Percentiles rank a stretch among this genome's conserved stretches.
Evolutionary conservation across 2,329 filamentous ascomycete species (phyloP).

Genomic region (Plectosphaerella cucumerina): DNA sequence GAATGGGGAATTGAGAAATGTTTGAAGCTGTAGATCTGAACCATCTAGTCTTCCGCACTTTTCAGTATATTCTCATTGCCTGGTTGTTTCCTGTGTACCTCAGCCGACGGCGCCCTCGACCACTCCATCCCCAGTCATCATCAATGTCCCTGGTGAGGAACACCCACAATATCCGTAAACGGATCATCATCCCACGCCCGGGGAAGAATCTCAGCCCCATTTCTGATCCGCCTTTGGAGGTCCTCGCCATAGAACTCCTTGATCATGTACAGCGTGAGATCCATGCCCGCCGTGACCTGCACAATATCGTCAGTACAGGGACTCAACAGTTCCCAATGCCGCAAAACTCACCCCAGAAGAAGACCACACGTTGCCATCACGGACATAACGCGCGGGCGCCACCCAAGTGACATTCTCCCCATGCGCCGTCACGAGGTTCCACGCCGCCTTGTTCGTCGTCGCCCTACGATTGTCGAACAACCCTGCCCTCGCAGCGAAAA

Average conservation of each 20-base stretch:
- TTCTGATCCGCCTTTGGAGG: slow-evolving; percentile 37
- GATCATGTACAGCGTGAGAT: slow-evolving; percentile 32
- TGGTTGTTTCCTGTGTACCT: too few species aligned
- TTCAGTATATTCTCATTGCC: too few species aligned
- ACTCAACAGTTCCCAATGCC: slow-evolving; percentile 8
- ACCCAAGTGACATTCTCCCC: slow-evolving; percentile 56
- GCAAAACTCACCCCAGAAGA: slow-evolving; percentile 47
- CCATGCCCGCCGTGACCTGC: slow-evolving; percentile 27
- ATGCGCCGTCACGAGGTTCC: slow-evolving; percentile 39
- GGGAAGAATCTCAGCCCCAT: slow-evolving; percentile 49
- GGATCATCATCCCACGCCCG: slow-evolving; percentile 21
- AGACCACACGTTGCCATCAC: slow-evolving; percentile 64
- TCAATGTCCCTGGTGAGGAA: slow-evolving; percentile 6
- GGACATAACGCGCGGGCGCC: slow-evolving; percentile 56
- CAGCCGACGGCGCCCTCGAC: too few species aligned
- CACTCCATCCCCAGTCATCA: too few species aligned
- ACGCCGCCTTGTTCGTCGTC: slow-evolving; percentile 63
- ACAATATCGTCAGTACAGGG: too few species aligned
- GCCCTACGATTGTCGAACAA: slow-evolving; percentile 55
- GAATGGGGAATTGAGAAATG: too few species aligned
- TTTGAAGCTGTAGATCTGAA: too few species aligned
- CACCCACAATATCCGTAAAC: slow-evolving; percentile 19
- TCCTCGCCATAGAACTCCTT: slow-evolving; percentile 43
- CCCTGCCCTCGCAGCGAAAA: slow-evolving; percentile 53
- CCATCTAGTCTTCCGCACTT: too few species aligned